Percentiles rank a stretch among this genome's conserved stretches.
Evolutionary conservation across 805 yeast species (phyloP).

Genomic region (Ogataea dorogensis): DNA sequence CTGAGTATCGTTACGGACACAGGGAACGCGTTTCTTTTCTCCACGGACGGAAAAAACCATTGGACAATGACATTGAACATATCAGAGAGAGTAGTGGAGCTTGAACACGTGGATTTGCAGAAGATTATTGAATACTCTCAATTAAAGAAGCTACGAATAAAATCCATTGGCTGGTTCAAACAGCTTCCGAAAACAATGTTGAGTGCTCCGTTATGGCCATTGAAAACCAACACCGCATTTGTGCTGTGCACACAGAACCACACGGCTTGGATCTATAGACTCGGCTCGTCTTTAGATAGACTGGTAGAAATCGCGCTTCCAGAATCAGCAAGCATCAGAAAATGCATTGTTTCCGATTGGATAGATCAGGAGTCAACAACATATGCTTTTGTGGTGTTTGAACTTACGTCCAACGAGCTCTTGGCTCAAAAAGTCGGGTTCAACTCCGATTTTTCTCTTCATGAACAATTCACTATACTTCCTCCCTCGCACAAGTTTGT

Average conservation of each 20-base stretch:
- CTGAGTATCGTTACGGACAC: constrained; percentile 23
- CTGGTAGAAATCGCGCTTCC: constrained; percentile 8
- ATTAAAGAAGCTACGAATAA: constrained; percentile 22
- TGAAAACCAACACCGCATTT: constrained; percentile 10
- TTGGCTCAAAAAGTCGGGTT: constrained; percentile 10
- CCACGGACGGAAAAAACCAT: constrained; percentile 13
- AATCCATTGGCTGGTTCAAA: constrained; percentile 24
- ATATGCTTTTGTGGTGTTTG: constrained; percentile 12
- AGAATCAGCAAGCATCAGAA: constrained; percentile 6
- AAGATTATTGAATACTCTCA: constrained; percentile 15
- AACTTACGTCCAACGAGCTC: constrained; percentile 13
- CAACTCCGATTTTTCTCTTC: constrained; percentile 2
- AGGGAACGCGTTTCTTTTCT: constrained; percentile 19
- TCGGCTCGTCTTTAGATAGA: constrained; percentile 8
- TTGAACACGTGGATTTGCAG: constrained; percentile 16
- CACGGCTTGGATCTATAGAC: constrained; percentile 15
- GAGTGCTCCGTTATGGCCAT: constrained; percentile 16
- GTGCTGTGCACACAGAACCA: constrained; percentile 19
- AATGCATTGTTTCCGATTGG: constrained; percentile 21
- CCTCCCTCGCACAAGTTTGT: constrained; percentile 10
- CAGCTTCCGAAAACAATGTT: constrained; percentile 2
- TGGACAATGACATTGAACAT: constrained; percentile 22
- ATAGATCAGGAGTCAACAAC: background rate
- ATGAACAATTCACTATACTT: constrained; percentile 3
- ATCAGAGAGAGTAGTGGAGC: constrained; percentile 10